Base-by-base conservation (phyloP, 352 stramenopile species). In the Phytophthora pinifolia region DNA sequence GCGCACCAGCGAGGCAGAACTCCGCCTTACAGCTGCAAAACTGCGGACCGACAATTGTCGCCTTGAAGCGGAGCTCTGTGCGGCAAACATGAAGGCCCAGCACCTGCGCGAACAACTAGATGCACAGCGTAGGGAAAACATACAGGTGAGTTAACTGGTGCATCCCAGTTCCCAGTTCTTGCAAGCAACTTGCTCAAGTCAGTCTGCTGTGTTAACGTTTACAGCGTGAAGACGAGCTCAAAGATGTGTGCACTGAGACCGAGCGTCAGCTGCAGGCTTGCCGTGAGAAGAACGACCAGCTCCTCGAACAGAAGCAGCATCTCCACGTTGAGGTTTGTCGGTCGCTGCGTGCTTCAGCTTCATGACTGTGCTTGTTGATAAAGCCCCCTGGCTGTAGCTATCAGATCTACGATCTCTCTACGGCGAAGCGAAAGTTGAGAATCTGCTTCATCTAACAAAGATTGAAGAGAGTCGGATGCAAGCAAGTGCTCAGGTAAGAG, bases 11-110 rank as follows among this genome's bases (percentile, higher is more conserved):
- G 65, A 76, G 14, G 65, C 60, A 8, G 67, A 88, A 36, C 48
- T 79, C 39, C 70, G 72, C 45, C 53, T 74, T 13, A 17, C 41
- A 20, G 65, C 74, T 27, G 74, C 76, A 7, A 83, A 76, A 37
- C 33, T 82, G 32, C 56, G 74, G 8, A 57, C 68, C 1, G 79
- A 80, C 1, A 76, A 68, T 14, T 79, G 65, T 8, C 68, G 74
- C 1, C 36, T 83, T 1, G 79, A 84, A 22, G 74, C 67, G 1
- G 65, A 86, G 32, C 29, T 62, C 5, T 27, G 44, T 46, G 43
- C 45, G 15, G 20, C 47, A 32, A 38, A 53, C 1, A 30, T 42
- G 14, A 83, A 67, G n/a, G 12, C 32, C 9, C 50, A 47, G 9
- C 44, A 61, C 42, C 31, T 51, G 6, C 50, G 50, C 22, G 36